Base-by-base conservation (phyloP, 176 grass and related monocot species). In the Rhynchospora tenuis region DNA sequence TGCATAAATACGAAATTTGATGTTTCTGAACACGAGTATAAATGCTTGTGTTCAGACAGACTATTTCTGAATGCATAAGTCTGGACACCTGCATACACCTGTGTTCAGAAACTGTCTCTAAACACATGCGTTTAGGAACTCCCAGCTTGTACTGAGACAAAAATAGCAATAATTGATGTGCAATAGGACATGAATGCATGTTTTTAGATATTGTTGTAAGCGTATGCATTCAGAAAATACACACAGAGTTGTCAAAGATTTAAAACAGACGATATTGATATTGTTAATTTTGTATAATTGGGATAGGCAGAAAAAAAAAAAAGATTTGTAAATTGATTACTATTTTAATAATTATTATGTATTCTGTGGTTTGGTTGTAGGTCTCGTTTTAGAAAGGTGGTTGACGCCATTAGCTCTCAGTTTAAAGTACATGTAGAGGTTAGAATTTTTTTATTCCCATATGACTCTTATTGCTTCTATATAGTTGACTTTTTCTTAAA, bases 371-470 rank as follows among this genome's bases (percentile, higher is more conserved):
- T 56, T 59, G 47, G 12, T 61, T 92, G 73, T 89, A 98, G 95
- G 52, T 70, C 83, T 50, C 92, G 81, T 75, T 84, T 69, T 78
- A 91, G 68, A 87, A 93, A 87, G 78, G 68, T 92, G 83, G 74
- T 88, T 85, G 89, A 93, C 81, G 87, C 83, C 73, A 93, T 98
- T 85, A 44, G 42, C 31, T 87, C 86, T 38, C 90, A 90, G 68
- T 87, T 90, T 54, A 59, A 84, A 52, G 46, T 98, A 64, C 26
- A 68, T 82, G 92, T 94, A 19, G 89, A 98, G 90, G 95, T 98
- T 83, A 84, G 85, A 62, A 27, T 82, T 15, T 82, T 64, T 11
- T 64, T 82, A 27, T 64, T 82, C 43, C 10, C 14, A 65, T 82
- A 47, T 52, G 14, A 82, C 64, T 64, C 55, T 82, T 45, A 29